Conservation (phyloP, 75 land plant species). For the Pseudotsuga menziesii region DNA sequence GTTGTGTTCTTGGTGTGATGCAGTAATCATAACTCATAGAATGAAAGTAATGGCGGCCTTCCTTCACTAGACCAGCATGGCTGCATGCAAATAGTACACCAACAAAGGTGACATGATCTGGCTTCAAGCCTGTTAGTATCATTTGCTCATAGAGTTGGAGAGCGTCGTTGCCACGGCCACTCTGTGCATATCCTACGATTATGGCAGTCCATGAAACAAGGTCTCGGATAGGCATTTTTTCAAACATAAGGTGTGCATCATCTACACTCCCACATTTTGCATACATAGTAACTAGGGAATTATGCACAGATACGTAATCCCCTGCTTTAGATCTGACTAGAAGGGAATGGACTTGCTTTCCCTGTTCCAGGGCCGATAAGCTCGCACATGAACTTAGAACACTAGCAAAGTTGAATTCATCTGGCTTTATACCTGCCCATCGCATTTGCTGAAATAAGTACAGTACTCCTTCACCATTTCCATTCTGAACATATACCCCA, state of each 20-base stretch:
- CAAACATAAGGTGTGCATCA: constrained; percentile 34
- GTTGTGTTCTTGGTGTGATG: constrained; percentile 32
- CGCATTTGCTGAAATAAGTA: constrained; percentile 26
- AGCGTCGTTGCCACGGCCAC: constrained; percentile 30
- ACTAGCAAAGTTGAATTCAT: constrained; percentile 27
- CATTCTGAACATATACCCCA: constrained; percentile 36
- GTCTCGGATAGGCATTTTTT: constrained; percentile 26
- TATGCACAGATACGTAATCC: constrained; percentile 30
- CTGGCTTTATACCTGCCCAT: constrained; percentile 15
- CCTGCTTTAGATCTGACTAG: constrained; percentile 15
- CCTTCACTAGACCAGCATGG: constrained; percentile 51
- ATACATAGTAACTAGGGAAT: constrained; percentile 48
- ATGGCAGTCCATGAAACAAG: constrained; percentile 58
- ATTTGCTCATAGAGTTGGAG: constrained; percentile 28
- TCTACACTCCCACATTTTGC: constrained; percentile 47
- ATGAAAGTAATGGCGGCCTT: constrained; percentile 22
- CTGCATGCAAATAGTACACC: constrained; percentile 50
- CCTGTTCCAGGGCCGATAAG: constrained; percentile 27
- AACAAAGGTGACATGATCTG: constrained; percentile 40
- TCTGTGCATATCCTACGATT: constrained; percentile 43
- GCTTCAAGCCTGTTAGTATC: constrained; percentile 27
- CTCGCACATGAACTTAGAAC: constrained; percentile 41
- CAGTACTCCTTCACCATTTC: constrained; percentile 23
- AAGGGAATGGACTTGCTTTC: constrained; percentile 30
- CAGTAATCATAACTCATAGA: constrained; percentile 36